Percentiles rank a stretch among this genome's conserved stretches.
phyloP scores from a whole-genome alignment of 805 yeast species.

The Lipomyces spencermartinsiae region DNA sequence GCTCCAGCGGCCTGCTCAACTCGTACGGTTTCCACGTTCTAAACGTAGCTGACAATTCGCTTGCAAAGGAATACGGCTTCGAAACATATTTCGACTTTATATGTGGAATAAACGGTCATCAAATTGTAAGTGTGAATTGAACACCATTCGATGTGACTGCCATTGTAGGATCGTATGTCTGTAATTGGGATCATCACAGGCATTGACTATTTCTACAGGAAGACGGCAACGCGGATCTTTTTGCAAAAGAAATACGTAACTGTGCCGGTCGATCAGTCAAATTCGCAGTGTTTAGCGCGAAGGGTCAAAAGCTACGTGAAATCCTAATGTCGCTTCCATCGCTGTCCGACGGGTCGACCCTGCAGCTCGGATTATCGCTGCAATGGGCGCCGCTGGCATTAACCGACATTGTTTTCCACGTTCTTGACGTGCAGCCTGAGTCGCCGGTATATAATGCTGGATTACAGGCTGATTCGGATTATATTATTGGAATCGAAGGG shows the following conservation, averaged over 20 bases:
- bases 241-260: conserved; percentile 30
- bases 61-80: conserved; percentile 60
- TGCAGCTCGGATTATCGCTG: conserved; percentile 55
- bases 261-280: conserved; percentile 36
- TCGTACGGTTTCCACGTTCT: conserved; percentile 64
- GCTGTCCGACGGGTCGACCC: background rate
- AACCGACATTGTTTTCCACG: conserved; percentile 86
- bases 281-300: conserved; percentile 38
- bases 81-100: conserved; percentile 90
- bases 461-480: conserved; percentile 82
- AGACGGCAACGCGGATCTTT: conserved; percentile 27
- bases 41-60: conserved; percentile 54
- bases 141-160: background rate
- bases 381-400: conserved; percentile 79
- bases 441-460: conserved; percentile 88
- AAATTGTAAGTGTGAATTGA: conserved; percentile 45
- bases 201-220: conserved; percentile 16
- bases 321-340: conserved; percentile 48
- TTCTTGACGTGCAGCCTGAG: conserved; percentile 70
- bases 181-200: background rate
- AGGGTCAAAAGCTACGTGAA: conserved; percentile 46
- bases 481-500: conserved; percentile 84
- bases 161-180: conserved; percentile 2
- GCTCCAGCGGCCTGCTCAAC: conserved; percentile 16
- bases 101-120: conserved; percentile 77